Base-by-base conservation (phyloP, 805 yeast genomes). In the Ogataea salicorniae region DNA sequence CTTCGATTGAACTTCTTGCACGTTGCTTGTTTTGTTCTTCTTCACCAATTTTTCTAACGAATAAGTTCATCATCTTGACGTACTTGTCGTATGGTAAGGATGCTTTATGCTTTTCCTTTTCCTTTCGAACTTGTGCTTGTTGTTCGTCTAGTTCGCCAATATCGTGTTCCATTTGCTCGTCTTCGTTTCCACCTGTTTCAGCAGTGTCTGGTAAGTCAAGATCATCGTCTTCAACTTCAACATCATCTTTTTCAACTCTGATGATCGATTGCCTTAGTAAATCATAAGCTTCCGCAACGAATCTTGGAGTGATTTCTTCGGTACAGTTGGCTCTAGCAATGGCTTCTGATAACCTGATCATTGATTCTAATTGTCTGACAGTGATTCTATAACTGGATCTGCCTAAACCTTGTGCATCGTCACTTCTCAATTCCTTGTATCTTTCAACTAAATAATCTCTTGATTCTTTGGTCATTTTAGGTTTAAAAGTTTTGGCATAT, bases 321-420 rank as follows among this genome's bases (percentile, higher is more conserved):
- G 91, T 87, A 68, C 98, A 91, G 67, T 92, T 94, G 26, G 98
- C 97, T 55, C 96, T 77, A 1, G 99, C 98, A 67, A 94, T 91
- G 1, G 97, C 98, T 65, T 94, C 99, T 3, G 94, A 83, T 49
- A 94, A 75, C 62, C 99, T 79, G 55, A 94, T 84, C 90, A 91
- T 80, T 45, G 94, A 84, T 69, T 92, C 99, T 60, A 94, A 76
- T 64, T 94, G 99, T 74, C 99, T 86, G 34, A 94, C 99, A 0
- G 99, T 94, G 58, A 94, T 94, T 65, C 98, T 75, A 66, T 92
- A 92, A 50, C 96, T 85, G 44, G 89, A 81, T 62, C 92, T 76
- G 18, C 87, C 86, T 45, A 84, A 72, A 1, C 96, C 97, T 64
- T 87, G 95, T 2, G 97, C 87, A 66, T 92, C 98, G 61, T 88